Base-by-base conservation (phyloP, 345 rosid species). In the Euphorbia lathyris region DNA sequence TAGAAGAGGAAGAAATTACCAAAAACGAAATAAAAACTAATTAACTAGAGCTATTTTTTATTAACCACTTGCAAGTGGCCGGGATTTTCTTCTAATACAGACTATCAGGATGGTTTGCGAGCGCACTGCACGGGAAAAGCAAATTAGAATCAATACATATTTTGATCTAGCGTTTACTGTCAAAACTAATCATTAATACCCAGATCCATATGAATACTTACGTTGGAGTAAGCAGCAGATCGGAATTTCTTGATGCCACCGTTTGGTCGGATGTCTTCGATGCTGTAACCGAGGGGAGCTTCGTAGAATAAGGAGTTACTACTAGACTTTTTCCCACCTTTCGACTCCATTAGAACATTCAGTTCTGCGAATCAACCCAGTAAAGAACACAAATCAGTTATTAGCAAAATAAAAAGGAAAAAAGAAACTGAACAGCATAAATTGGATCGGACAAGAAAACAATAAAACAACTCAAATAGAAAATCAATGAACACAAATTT, bases 181-280 rank as follows among this genome's bases (percentile, higher is more conserved):
- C 3, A 38, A 27, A 34, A 23, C 36, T 7, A 42, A 57, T 0
- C 0, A 22, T 0, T 12, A 57, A 5, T 20, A 59, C 11, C 11
- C 3, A 3, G 26, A 73, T 22, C 20, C 6, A 32, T 1, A 20
- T 29, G 14, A 51, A 36, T 25, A 76, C 90, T 57, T 64, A 91
- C 97, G 86, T 92, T 92, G 75, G 96, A 92, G 92, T 89, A 92
- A 7, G 90, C 97, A 88, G 92, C 92, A 76, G 96, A 88, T 84
- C 89, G 76, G 88, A 88, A 92, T 75, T 92, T 92, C 93, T 82
- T 85, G 88, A 89, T 88, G 79, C 91, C 97, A 52, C 97, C 93
- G 79, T 83, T 82, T 12, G 97, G 97, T 69, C 96, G 83, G 74
- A 92, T 60, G 92, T 92, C 97, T 85, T 92, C 96, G 78, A 88